A percentile compares a stretch with the other conserved stretches of the same genome.
Evolutionary conservation across 371 early-diverging fungal genomes (phyloP).

Genomic region (Rhizopus microsporus): DNA sequence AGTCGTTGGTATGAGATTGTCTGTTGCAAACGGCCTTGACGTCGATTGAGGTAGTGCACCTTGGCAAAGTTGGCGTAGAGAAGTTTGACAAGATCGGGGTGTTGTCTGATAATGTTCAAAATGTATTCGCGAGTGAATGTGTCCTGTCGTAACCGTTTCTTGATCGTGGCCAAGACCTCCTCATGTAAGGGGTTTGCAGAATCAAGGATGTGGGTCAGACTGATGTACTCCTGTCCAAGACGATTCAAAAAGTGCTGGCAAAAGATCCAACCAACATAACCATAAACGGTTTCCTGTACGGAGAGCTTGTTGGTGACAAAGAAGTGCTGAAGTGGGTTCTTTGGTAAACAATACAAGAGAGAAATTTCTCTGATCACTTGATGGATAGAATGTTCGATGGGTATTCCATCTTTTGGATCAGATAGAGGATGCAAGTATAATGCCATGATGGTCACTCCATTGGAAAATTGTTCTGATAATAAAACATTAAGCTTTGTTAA

Average conservation of each 20-base stretch:
- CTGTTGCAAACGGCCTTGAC: slow-evolving; percentile 62
- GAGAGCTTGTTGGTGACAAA: slow-evolving; percentile 90
- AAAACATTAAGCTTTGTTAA: too few species aligned
- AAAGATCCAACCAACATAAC: slow-evolving; percentile 95
- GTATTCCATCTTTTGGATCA: slow-evolving; percentile 68
- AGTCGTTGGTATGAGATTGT: slow-evolving; percentile 93
- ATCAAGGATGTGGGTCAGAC: slow-evolving; percentile 82
- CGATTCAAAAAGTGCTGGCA: slow-evolving; percentile 97
- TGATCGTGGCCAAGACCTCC: slow-evolving; percentile 93
- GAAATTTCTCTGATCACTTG: slow-evolving; percentile 97
- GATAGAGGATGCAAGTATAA: slow-evolving; percentile 88
- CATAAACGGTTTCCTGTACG: slow-evolving; percentile 96
- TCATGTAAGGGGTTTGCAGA: slow-evolving; percentile 77
- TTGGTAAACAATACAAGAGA: slow-evolving; percentile 95
- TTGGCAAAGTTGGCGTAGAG: slow-evolving; percentile 96
- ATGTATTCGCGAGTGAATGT: slow-evolving; percentile 98
- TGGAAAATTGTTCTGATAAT: slow-evolving; percentile 91
- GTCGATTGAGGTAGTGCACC: slow-evolving; percentile 86
- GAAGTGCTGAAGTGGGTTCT: slow-evolving; percentile 91
- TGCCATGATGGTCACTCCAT: slow-evolving; percentile 95
- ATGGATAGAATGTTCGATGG: slow-evolving; percentile 89
- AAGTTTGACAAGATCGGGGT: slow-evolving; percentile 91
- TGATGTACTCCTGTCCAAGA: slow-evolving; percentile 90
- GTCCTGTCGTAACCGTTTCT: slow-evolving; percentile 95
- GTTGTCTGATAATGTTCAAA: slow-evolving; percentile 92